Percentiles rank a stretch among this genome's conserved stretches.
These are phyloP conservation scores for Fusarium fujikuroi DNA, from an alignment of 2,329 filamentous ascomycete genomes.

Conservation along the genomic window DNA sequence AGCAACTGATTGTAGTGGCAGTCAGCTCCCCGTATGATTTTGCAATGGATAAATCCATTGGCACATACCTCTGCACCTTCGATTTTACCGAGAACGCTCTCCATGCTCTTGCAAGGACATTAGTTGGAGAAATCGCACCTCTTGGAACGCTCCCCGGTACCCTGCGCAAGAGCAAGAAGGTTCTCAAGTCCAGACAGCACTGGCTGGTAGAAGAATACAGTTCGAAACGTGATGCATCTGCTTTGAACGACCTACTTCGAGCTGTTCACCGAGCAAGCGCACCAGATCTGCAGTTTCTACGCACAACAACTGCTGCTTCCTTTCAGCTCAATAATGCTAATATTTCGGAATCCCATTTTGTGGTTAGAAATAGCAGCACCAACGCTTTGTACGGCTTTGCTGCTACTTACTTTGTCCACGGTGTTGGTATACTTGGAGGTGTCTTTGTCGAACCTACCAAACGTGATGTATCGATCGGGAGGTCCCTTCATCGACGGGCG, in stretches of 20 bases:
- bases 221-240: slow-evolving; percentile 77
- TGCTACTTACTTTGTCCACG: slow-evolving; percentile 82
- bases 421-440: slow-evolving; percentile 80
- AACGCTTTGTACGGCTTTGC: slow-evolving; percentile 92
- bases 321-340: slow-evolving; percentile 79
- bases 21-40: slow-evolving; percentile 98
- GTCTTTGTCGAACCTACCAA: slow-evolving; percentile 91
- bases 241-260: slow-evolving; percentile 79
- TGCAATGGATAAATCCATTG: slow-evolving; percentile 88
- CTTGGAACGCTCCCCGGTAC: slow-evolving; percentile 74
- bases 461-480: slow-evolving; percentile 88
- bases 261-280: slow-evolving; percentile 74
- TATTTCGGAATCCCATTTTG: slow-evolving; percentile 85
- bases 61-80: slow-evolving; percentile 94
- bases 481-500: slow-evolving; percentile 87
- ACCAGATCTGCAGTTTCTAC: slow-evolving; percentile 75
- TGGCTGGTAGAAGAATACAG: slow-evolving; percentile 95
- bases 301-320: slow-evolving; percentile 74
- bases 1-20: slow-evolving; percentile 88
- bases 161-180: slow-evolving; percentile 86
- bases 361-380: slow-evolving; percentile 93
- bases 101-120: slow-evolving; percentile 81
- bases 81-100: slow-evolving; percentile 95
- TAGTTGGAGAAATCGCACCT: slow-evolving; percentile 79
- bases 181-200: slow-evolving; percentile 88